Evolutionary conservation across 805 yeast species (phyloP), one percentile per base, ranked within the genome.

Genomic region (Metschnikowia reukaufii): DNA sequence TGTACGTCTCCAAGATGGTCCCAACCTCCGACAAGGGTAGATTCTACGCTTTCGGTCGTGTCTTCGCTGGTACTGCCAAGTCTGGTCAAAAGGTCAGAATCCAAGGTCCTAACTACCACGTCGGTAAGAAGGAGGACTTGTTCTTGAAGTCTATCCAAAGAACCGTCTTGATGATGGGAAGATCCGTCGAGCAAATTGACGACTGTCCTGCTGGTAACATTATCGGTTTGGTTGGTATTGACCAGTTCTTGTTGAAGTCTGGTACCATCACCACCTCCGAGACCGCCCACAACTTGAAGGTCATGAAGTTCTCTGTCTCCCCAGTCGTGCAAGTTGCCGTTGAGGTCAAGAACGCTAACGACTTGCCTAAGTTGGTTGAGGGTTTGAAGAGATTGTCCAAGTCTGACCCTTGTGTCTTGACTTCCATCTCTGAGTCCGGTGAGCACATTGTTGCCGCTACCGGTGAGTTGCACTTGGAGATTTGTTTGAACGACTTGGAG

Each of bases 141-240:
- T 94, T 92, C 90, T 61, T 92, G 72, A 92, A 92, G 86, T 87
- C 97, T 65, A 81, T 92, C 70, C 99, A 92, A 84, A 92, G 99
- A 85, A 94, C 96, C 67, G 99, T 92, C 68, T 83, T 92, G 73
- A 92, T 92, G 99, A 92, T 92, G 99, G 99, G 99, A 76, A 88
- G 97, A 81, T 76, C 80, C 76, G 95, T 88, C 69, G 99, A 92
- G 84, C 89, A 92, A 72, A 92, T 92, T 68, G 98, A 92, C 69
- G 98, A 92, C 82, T 88, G 96, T 81, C 98, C 99, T 74, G 97
- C 98, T 66, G 99, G 99, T 88, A 92, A 92, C 96, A 92, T 92
- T 86, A 84, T 91, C 72, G 99, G 98, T 90, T 82, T 92, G 75
- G 98, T 92, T 68, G 99, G 99, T 91, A 88, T 92, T 68, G 99